Evolutionary conservation across 768 basidiomycete genomes (phyloP).

Genomic region (Vararia minispora): DNA sequence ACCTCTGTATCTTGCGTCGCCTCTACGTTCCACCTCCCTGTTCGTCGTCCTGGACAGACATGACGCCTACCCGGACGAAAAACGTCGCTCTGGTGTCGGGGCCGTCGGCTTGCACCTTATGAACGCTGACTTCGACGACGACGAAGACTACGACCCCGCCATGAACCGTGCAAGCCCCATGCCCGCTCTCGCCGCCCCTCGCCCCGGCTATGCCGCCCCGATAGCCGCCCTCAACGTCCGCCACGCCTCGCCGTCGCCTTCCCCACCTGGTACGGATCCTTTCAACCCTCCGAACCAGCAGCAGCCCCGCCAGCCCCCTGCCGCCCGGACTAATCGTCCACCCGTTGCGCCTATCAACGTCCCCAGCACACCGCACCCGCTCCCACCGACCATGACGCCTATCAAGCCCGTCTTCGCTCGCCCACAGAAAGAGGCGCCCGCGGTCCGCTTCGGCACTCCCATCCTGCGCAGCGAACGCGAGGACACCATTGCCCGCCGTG

Average conservation of each 20-base stretch:
- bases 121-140: slow-evolving; percentile 31
- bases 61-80: slow-evolving; percentile 42
- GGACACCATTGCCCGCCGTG: slow-evolving; percentile 56
- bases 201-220: slow-evolving; percentile 64
- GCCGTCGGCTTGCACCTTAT: slow-evolving; percentile 40
- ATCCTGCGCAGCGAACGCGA: slow-evolving; percentile 65
- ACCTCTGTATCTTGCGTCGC: too few species aligned
- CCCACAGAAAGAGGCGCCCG: slow-evolving; percentile 31
- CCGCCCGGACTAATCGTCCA: slow-evolving; percentile 20
- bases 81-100: slow-evolving; percentile 42
- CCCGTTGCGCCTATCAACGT: slow-evolving; percentile 23
- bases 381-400: slow-evolving; percentile 67
- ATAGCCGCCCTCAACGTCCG: slow-evolving; percentile 53
- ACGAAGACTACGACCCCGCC: slow-evolving; percentile 32
- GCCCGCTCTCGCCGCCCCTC: slow-evolving; percentile 49
- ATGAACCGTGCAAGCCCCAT: slow-evolving; percentile 13
- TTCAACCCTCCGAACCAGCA: slow-evolving; percentile 22
- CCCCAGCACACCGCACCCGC: slow-evolving; percentile 55
- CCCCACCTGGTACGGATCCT: slow-evolving; percentile 25
- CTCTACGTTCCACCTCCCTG: slow-evolving; percentile 5
- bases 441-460: slow-evolving; percentile 34
- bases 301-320: slow-evolving; percentile 10
- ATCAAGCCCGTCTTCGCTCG: slow-evolving; percentile 71
- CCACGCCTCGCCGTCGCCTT: slow-evolving; percentile 32
- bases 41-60: slow-evolving; percentile 34